Base-by-base conservation (phyloP, 1,284 basidiomycete genomes). In the Cryptococcus wingfieldii region DNA sequence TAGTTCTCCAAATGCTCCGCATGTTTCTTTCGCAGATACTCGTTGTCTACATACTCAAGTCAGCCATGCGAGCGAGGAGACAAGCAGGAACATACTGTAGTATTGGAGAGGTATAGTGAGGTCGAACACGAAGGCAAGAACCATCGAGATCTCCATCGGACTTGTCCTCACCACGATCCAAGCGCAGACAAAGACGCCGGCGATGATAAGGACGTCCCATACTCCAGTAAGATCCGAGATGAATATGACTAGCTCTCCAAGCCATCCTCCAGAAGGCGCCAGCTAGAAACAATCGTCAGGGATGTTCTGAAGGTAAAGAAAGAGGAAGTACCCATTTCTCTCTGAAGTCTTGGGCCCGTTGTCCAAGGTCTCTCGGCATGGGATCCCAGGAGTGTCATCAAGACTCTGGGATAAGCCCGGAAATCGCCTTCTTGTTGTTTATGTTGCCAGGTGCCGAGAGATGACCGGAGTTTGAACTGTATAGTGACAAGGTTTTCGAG, bases 31-130 rank as follows among this genome's bases (percentile, higher is more conserved):
- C 51, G 37, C 3, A 60, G 54, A 4, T 56, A 50, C 27, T 60
- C 51, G 37, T 60, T 47, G 25, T 58, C 65, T 67, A 23, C 37
- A 2, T n/a, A 8, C 7, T 5, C 41, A 42, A 28, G 19, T 23
- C 7, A 27, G 13, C 50, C 25, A 27, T 16, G 41, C 14, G 5
- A 9, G 12, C 12, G 13, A 54, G 23, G 13, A 23, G 5, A 10
- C 8, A 47, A 37, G 41, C 16, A 9, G 28, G 42, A 39, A 50
- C 68, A 59, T 50, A 68, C 68, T 50, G 5, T 59, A 38, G 48
- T 68, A 62, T 49, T 70, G 68, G 5, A 68, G 42, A 5, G 68
- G 68, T 12, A 70, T 70, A 8, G 59, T 50, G 3, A 63, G 25
- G 45, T 70, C 68, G 53, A 66, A 66, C 2, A 23, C 50, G 12